Evolutionary conservation across 164 flowering plant genomes (phyloP).

Genomic region (Sedum album): DNA sequence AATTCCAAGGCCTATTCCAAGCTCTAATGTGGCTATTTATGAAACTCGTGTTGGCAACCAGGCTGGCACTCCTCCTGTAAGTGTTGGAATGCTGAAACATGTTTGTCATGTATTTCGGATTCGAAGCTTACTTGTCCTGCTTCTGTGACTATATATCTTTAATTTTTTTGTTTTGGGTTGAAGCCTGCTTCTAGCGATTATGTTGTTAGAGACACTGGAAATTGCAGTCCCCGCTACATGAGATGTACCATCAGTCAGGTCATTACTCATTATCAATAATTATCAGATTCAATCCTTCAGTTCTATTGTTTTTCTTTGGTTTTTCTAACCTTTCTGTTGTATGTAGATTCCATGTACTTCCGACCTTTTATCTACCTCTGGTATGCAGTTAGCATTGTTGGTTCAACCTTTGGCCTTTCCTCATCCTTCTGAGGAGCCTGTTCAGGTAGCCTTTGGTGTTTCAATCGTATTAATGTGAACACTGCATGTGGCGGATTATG

Average conservation of each 20-base stretch:
- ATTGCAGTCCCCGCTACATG: slow-evolving; percentile 98
- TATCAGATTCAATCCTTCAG: too few relatives aligned
- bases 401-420: slow-evolving; percentile 97
- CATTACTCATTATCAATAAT: too few relatives aligned
- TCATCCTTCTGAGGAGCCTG: slow-evolving; percentile 95
- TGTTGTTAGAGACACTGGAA: slow-evolving; percentile 84
- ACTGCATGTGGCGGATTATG: background rate
- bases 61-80: slow-evolving; percentile 85
- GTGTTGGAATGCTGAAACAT: background rate
- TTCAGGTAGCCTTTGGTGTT: slow-evolving; percentile 57
- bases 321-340: slow-evolving; percentile 1
- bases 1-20: slow-evolving; percentile 80
- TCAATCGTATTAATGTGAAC: too few relatives aligned
- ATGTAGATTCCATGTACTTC: slow-evolving; percentile 84
- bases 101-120: background rate
- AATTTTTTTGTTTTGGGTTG: too few relatives aligned
- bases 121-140: too few relatives aligned
- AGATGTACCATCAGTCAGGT: slow-evolving; percentile 97
- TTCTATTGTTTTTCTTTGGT: background rate
- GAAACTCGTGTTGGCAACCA: slow-evolving; percentile 88
- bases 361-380: slow-evolving; percentile 81
- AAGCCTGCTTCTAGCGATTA: slow-evolving; percentile 92
- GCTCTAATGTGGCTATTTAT: slow-evolving; percentile 39
- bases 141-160: too few relatives aligned
- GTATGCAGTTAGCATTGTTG: slow-evolving; percentile 87